These are phyloP conservation scores for Alternaria sp. DNA, from an alignment of 2,329 filamentous ascomycete species.

Conservation along the genomic window DNA sequence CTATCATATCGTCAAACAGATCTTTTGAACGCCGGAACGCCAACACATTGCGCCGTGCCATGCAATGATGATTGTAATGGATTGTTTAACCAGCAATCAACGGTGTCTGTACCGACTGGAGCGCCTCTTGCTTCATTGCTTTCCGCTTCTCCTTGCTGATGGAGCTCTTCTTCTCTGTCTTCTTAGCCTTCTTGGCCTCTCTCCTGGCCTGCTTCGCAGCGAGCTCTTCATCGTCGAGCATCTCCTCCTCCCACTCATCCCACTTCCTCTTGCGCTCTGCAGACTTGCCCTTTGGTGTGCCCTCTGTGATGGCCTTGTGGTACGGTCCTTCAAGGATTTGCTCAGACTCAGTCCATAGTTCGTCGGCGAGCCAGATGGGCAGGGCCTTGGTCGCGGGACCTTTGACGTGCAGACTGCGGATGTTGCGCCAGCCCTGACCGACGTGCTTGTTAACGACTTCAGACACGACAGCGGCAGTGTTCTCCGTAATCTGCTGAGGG, in stretches of 20 bases:
- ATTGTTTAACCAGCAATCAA: constrained; percentile 27
- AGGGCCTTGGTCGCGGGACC: constrained; percentile 85
- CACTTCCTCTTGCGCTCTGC: constrained; percentile 48
- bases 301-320: constrained; percentile 36
- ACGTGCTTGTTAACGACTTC: constrained; percentile 77
- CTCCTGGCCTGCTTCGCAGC: constrained; percentile 47
- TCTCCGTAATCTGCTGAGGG: constrained; percentile 77
- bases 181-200: constrained; percentile 59
- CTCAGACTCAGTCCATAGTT: constrained; percentile 83
- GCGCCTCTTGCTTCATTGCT: constrained; percentile 57
- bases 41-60: constrained; percentile 22
- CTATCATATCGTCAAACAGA: constrained; percentile 15
- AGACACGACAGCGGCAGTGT: constrained; percentile 72
- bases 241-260: constrained; percentile 48
- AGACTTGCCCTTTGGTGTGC: constrained; percentile 26
- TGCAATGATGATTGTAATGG: constrained; percentile 3
- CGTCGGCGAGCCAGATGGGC: constrained; percentile 92
- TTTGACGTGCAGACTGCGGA: constrained; percentile 88
- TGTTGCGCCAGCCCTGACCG: constrained; percentile 84
- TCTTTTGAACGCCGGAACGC: constrained; percentile 31
- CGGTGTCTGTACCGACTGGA: constrained; percentile 51
- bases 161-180: constrained; percentile 38
- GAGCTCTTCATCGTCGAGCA: constrained; percentile 44
- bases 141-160: constrained; percentile 57
- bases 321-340: constrained; percentile 68